Percentiles rank a stretch among this genome's conserved stretches.
phyloP scores from a whole-genome alignment of 2,329 filamentous ascomycete genomes.

The Xylariales sp. region DNA sequence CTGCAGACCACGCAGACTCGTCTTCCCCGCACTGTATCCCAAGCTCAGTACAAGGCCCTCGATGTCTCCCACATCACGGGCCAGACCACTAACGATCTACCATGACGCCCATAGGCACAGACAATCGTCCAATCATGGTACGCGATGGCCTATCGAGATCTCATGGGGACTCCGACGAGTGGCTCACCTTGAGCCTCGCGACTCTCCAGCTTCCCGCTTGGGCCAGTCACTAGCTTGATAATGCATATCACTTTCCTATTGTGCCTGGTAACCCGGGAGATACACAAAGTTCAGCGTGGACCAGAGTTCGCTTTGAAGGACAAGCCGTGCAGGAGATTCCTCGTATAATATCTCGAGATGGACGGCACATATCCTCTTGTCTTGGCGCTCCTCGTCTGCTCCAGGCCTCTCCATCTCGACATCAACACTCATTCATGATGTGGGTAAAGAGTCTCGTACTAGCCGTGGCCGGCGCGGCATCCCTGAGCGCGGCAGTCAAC shows the following conservation, averaged over 20 bases:
- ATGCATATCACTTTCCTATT: constrained; percentile 9
- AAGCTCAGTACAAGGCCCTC: no score
- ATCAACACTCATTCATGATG: background rate
- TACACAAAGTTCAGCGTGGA: background rate
- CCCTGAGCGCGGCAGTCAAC: constrained; percentile 5
- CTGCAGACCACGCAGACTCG: no score
- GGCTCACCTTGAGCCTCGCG: background rate
- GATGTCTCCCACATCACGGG: no score
- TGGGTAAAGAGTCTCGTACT: constrained; percentile 4
- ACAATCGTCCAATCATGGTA: no score
- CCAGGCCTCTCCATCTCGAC: background rate
- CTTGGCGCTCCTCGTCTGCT: constrained; percentile 5
- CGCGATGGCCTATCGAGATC: no score
- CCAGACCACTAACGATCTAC: no score
- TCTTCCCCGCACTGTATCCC: no score
- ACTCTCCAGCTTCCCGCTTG: constrained; percentile 5
- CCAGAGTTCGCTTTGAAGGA: no score
- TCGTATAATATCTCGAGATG: constrained; percentile 7
- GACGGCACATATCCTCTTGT: background rate
- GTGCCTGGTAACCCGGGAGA: background rate
- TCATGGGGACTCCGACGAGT: no score
- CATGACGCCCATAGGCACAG: no score
- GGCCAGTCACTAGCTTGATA: no score
- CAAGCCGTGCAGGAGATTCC: no score
- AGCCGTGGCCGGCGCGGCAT: constrained; percentile 2